Conservation (phyloP, 495 filamentous ascomycete species). For the Aspergillus steynii region DNA sequence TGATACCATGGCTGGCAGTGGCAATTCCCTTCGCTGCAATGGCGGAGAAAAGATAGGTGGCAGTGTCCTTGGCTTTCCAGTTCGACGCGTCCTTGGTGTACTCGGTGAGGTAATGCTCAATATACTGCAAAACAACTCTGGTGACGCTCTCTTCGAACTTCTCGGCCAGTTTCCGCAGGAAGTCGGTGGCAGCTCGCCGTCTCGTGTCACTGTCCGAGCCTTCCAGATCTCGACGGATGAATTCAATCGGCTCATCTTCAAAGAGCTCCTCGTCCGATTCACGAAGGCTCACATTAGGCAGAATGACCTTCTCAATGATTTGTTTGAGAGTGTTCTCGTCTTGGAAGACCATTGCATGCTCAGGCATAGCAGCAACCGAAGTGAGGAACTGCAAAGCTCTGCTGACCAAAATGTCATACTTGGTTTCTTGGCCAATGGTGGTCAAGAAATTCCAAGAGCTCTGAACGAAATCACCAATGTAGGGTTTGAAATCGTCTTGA, state of each 20-base stretch:
- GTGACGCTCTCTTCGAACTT: slow-evolving; percentile 86
- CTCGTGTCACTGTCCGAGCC: slow-evolving; percentile 94
- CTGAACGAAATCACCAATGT: slow-evolving; percentile 77
- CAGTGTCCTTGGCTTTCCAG: slow-evolving; percentile 98
- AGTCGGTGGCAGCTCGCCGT: slow-evolving; percentile 89
- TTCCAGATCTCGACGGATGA: slow-evolving; percentile 92
- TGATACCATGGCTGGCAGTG: slow-evolving; percentile 83
- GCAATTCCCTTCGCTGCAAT: slow-evolving; percentile 88
- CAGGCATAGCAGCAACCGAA: slow-evolving; percentile 71
- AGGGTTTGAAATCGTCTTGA: slow-evolving; percentile 82
- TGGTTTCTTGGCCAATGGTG: slow-evolving; percentile 78
- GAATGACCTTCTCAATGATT: slow-evolving; percentile 90
- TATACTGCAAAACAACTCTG: slow-evolving; percentile 75
- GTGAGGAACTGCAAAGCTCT: slow-evolving; percentile 92
- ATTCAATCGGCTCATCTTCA: slow-evolving; percentile 98
- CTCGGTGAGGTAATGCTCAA: slow-evolving; percentile 69
- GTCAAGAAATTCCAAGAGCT: slow-evolving; percentile 91
- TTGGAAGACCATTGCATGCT: slow-evolving; percentile 85
- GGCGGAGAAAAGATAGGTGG: slow-evolving; percentile 90
- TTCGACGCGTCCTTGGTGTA: slow-evolving; percentile 71
- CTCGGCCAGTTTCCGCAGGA: slow-evolving; percentile 80
- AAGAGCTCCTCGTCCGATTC: slow-evolving; percentile 94
- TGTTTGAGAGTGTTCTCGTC: slow-evolving; percentile 70
- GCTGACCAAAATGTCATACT: slow-evolving; percentile 95
- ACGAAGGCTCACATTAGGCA: slow-evolving; percentile 87